Conservation (phyloP, 2,329 filamentous ascomycete species). For the Fusarium robinianum region DNA sequence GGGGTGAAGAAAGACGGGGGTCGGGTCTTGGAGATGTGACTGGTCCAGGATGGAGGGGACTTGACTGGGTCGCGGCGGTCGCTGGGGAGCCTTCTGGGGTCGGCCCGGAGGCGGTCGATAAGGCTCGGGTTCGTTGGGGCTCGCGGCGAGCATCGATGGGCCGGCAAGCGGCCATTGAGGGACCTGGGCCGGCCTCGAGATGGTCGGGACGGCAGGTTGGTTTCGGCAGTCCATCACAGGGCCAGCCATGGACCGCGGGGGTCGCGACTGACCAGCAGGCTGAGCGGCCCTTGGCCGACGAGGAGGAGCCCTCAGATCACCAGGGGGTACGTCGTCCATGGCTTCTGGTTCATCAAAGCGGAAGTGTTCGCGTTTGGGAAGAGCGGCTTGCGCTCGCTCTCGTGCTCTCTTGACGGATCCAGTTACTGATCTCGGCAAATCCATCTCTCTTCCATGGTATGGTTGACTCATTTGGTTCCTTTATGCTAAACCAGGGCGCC, state of each 20-base stretch:
- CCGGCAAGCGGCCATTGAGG: slow-evolving; percentile 60
- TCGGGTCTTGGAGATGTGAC: slow-evolving; percentile 59
- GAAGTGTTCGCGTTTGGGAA: slow-evolving; percentile 30
- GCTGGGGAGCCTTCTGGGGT: slow-evolving; percentile 56
- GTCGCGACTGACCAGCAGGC: slow-evolving; percentile 20
- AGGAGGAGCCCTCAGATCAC: slow-evolving; percentile 33
- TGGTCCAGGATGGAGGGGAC: slow-evolving; percentile 63
- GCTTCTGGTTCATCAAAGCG: slow-evolving; percentile 30
- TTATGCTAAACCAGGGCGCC: slow-evolving; percentile 28
- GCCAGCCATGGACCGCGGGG: slow-evolving; percentile 22
- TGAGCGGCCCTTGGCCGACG: slow-evolving; percentile 36
- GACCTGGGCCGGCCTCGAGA: slow-evolving; percentile 57
- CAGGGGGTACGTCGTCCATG: slow-evolving; percentile 36
- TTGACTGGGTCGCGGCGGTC: slow-evolving; percentile 63
- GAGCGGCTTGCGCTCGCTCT: slow-evolving; percentile 54
- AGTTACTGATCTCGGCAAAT: slow-evolving; percentile 47
- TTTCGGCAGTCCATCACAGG: slow-evolving; percentile 26
- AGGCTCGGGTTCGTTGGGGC: slow-evolving; percentile 43
- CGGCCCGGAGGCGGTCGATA: slow-evolving; percentile 58
- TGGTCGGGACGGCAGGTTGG: slow-evolving; percentile 45
- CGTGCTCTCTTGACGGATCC: slow-evolving; percentile 60
- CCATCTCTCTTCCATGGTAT: slow-evolving; percentile 60
- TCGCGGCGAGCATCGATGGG: slow-evolving; percentile 43
- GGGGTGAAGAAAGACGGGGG: slow-evolving; percentile 52
- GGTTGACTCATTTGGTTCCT: slow-evolving; percentile 57